These are phyloP conservation scores for Pseudocercospora crystallina DNA, from an alignment of 2,329 filamentous ascomycete species.

Conservation along the genomic window DNA sequence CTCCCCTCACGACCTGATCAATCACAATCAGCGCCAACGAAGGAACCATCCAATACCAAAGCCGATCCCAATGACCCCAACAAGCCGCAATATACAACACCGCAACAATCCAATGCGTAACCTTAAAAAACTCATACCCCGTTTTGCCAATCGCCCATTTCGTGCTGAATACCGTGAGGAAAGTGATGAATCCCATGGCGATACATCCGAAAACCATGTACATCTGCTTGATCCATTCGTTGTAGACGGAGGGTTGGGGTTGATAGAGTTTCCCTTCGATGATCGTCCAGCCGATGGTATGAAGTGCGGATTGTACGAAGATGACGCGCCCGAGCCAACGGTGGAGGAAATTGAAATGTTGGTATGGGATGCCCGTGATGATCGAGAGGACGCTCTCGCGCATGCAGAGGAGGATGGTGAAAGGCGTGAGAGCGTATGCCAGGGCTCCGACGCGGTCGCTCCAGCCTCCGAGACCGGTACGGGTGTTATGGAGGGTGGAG, in stretches of 20 bases:
- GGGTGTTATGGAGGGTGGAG: constrained; percentile 60
- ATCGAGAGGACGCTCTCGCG: constrained; percentile 69
- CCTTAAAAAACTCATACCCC: constrained; percentile 74
- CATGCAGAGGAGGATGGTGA: constrained; percentile 66
- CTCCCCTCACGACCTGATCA: constrained; percentile 60
- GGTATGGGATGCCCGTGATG: constrained; percentile 69
- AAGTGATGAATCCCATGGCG: constrained; percentile 62
- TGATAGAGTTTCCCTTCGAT: constrained; percentile 68
- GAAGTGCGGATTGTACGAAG: constrained; percentile 64
- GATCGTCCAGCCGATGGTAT: constrained; percentile 70
- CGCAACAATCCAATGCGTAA: constrained; percentile 68
- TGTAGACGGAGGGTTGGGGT: constrained; percentile 63
- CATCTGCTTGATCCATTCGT: constrained; percentile 58
- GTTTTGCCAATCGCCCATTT: constrained; percentile 62
- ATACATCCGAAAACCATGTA: constrained; percentile 75
- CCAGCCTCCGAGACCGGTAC: constrained; percentile 66
- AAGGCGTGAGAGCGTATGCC: constrained; percentile 71
- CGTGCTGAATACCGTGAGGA: constrained; percentile 62
- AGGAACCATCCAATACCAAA: constrained; percentile 69
- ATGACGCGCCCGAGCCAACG: constrained; percentile 75
- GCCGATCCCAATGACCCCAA: constrained; percentile 70
- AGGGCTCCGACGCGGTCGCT: constrained; percentile 68
- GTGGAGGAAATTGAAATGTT: constrained; percentile 75
- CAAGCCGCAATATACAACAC: constrained; percentile 73
- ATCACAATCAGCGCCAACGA: constrained; percentile 64